A percentile compares a stretch with the other conserved stretches of the same genome.
Conservation (phyloP, 2,329 filamentous ascomycete species). For the Ophiostoma piceae region DNA sequence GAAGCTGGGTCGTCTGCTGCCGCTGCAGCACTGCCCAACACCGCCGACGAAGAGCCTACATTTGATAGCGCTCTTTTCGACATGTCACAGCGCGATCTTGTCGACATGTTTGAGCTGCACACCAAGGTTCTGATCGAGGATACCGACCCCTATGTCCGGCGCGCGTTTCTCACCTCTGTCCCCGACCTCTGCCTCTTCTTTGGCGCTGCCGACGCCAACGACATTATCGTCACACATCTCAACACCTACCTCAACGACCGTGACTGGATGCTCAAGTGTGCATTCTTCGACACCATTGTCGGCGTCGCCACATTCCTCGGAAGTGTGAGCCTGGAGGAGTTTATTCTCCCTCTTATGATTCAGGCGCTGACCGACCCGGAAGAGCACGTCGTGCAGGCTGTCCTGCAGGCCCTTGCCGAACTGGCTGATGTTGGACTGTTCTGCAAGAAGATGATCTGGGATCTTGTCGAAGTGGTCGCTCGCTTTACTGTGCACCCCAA, state of each 20-base stretch:
- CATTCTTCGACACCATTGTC: constrained; percentile 92
- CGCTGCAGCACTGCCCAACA: constrained; percentile 34
- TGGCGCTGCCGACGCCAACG: constrained; percentile 82
- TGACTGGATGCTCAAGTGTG: constrained; percentile 94
- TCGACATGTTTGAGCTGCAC: constrained; percentile 78
- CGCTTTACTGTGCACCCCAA: constrained; percentile 93
- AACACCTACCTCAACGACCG: constrained; percentile 96
- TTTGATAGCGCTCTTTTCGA: constrained; percentile 78
- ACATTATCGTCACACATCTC: constrained; percentile 91
- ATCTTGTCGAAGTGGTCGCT: constrained; percentile 75
- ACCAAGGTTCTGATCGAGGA: constrained; percentile 89
- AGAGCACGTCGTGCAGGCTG: constrained; percentile 88
- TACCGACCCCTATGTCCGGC: constrained; percentile 73
- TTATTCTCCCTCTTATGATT: constrained; percentile 91
- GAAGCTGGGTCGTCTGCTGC: constrained; percentile 4
- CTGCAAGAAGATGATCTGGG: constrained; percentile 78
- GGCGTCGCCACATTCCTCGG: constrained; percentile 89
- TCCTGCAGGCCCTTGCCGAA: constrained; percentile 78
- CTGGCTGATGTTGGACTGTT: constrained; percentile 85
- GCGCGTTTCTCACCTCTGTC: constrained; percentile 87
- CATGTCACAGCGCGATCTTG: constrained; percentile 73
- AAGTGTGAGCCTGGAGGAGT: constrained; percentile 83
- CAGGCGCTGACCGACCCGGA: constrained; percentile 90
- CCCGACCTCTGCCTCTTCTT: constrained; percentile 93
- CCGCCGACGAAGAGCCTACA: constrained; percentile 4